These are phyloP conservation scores for Chalciporus pseudorubinellus DNA, from an alignment of 768 basidiomycete species.

Conservation along the genomic window DNA sequence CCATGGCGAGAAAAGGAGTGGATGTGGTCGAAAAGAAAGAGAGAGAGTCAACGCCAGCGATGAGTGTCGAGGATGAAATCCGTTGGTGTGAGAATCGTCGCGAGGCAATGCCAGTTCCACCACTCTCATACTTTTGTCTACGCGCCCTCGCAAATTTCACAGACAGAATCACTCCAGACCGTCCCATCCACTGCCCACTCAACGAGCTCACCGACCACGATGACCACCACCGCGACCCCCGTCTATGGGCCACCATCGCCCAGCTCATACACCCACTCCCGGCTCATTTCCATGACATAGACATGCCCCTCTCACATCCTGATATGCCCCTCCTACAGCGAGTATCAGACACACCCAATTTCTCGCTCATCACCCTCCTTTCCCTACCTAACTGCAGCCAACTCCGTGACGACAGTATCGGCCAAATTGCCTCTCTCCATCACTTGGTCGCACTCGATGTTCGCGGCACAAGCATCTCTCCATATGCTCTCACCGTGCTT, in stretches of 20 bases:
- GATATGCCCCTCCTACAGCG: slow-evolving; percentile 56
- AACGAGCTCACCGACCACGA: slow-evolving; percentile 31
- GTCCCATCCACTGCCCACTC: slow-evolving; percentile 27
- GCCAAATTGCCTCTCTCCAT: slow-evolving; percentile 49
- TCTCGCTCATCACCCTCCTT: slow-evolving; percentile 64
- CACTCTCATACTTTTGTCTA: slow-evolving; percentile 54
- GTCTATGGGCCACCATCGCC: slow-evolving; percentile 58
- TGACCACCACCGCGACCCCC: too few relatives aligned
- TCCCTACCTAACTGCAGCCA: slow-evolving; percentile 53
- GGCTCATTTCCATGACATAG: slow-evolving; percentile 25
- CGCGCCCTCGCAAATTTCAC: slow-evolving; percentile 41
- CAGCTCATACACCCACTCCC: slow-evolving; percentile 63
- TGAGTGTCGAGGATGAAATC: slow-evolving; percentile 15
- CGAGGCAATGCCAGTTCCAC: slow-evolving; percentile 36
- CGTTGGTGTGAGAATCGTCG: slow-evolving; percentile 19
- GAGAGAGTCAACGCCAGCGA: slow-evolving; percentile 28
- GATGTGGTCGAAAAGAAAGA: slow-evolving; percentile 11
- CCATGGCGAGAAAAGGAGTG: slow-evolving; percentile 29
- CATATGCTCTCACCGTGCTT: slow-evolving; percentile 53
- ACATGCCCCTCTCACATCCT: slow-evolving; percentile 52
- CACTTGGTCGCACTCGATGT: slow-evolving; percentile 64
- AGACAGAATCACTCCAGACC: slow-evolving; percentile 27
- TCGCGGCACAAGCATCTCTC: slow-evolving; percentile 49
- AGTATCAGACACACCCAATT: slow-evolving; percentile 52
- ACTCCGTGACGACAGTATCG: slow-evolving; percentile 58